Conservation (phyloP, 73 alveolate species). For the Paramecium sexaurelia region DNA sequence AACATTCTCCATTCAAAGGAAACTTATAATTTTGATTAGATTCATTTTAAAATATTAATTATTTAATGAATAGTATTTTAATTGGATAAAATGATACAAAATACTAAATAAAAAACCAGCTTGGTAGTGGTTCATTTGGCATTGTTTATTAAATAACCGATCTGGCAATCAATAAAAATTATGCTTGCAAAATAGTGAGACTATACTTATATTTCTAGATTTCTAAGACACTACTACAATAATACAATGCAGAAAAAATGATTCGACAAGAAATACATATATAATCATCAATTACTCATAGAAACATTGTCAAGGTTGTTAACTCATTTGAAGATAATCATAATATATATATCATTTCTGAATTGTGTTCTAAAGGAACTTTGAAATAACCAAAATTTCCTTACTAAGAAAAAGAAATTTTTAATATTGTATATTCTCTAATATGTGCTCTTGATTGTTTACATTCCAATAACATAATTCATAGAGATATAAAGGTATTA, state of each 20-base stretch:
- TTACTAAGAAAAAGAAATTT: not conserved
- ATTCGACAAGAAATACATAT: not conserved
- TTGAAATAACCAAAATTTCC: not conserved
- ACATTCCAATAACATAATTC: not conserved
- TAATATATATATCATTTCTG: constrained; percentile 9
- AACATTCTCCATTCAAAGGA: not conserved
- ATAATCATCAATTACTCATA: not conserved
- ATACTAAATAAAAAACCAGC: not conserved
- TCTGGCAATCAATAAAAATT: not conserved
- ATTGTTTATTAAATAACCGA: not conserved
- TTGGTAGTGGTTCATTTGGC: constrained; percentile 37
- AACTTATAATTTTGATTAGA: not conserved
- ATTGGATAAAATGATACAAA: not conserved
- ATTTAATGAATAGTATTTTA: not conserved
- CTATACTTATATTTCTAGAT: not conserved
- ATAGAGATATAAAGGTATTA: constrained; percentile 47
- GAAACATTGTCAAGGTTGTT: not conserved
- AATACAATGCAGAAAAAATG: constrained; percentile 43
- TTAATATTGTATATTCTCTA: not conserved
- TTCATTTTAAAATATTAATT: not conserved
- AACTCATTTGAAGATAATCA: not conserved
- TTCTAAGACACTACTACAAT: not conserved
- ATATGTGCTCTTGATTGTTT: not conserved
- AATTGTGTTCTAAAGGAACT: constrained; percentile 8
- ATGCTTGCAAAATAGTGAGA: constrained; percentile 15